Conservation (phyloP, 345 rosid genomes). For the Cardamine occulta region DNA sequence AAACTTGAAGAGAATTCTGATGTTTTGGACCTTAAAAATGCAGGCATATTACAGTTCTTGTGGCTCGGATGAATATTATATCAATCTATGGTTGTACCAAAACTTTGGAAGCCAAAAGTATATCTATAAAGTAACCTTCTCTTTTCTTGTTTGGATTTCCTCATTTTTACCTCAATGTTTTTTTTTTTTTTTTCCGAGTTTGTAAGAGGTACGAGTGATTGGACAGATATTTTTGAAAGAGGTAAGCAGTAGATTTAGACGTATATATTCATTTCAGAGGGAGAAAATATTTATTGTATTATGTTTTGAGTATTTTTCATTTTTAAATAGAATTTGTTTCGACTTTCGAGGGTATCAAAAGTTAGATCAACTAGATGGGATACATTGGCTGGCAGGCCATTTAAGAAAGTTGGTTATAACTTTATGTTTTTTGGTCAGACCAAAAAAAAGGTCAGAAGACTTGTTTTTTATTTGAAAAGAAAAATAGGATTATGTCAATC, state of each 20-base stretch:
- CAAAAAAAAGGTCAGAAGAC: no score
- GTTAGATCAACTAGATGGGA: neutral
- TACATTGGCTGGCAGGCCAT: no score
- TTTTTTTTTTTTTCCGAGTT: neutral
- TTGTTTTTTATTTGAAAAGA: no score
- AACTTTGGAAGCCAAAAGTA: neutral
- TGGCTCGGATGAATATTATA: neutral
- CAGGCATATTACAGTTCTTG: conserved; percentile 30
- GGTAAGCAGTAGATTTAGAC: conserved; percentile 26
- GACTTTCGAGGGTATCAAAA: neutral
- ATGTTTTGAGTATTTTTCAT: no score
- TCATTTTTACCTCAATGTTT: neutral
- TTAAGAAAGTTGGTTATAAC: no score
- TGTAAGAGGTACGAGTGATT: conserved; percentile 15
- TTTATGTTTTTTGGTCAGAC: no score
- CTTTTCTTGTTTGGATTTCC: conserved; percentile 3
- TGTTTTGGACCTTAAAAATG: conserved; percentile 1
- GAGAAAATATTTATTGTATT: no score
- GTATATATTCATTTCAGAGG: neutral
- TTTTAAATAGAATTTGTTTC: neutral
- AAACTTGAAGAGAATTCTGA: neutral
- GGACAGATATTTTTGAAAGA: neutral
- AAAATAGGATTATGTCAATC: no score
- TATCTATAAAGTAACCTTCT: neutral
- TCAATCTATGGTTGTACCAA: conserved; percentile 12